Conservation (phyloP, 2,329 filamentous ascomycete genomes). For the Alternaria brassicicola region DNA sequence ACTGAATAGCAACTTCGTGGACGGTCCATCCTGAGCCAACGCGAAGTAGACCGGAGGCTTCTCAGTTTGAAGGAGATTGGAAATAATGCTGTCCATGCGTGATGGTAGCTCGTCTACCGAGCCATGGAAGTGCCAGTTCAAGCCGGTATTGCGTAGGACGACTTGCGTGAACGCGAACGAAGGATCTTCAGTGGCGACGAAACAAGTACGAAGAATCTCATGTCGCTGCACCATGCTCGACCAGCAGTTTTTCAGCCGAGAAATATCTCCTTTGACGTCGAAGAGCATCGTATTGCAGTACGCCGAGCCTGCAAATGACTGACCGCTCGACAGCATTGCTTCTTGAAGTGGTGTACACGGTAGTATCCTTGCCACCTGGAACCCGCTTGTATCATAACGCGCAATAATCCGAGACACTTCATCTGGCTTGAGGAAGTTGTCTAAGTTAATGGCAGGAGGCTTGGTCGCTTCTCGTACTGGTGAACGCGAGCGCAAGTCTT, state of each 20-base stretch:
- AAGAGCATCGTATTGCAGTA: constrained; percentile 79
- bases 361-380: constrained; percentile 62
- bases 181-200: constrained; percentile 67
- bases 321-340: constrained; percentile 74
- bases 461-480: background rate
- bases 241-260: constrained; percentile 67
- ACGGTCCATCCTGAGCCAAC: constrained; percentile 21
- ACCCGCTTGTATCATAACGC: constrained; percentile 19
- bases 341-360: constrained; percentile 89
- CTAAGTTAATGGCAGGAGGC: background rate
- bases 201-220: constrained; percentile 78
- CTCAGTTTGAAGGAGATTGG: constrained; percentile 53
- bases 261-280: constrained; percentile 59
- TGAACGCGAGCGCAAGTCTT: background rate
- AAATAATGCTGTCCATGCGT: constrained; percentile 54
- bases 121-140: constrained; percentile 49
- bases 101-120: constrained; percentile 38
- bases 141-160: constrained; percentile 59
- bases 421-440: constrained; percentile 20
- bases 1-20: constrained; percentile 53
- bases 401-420: constrained; percentile 24
- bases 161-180: constrained; percentile 74
- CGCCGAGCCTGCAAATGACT: constrained; percentile 53
- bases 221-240: constrained; percentile 67
- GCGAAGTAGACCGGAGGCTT: constrained; percentile 49